Conservation (phyloP, 106 monocot genomes). For the Apostasia shenzhenica region DNA sequence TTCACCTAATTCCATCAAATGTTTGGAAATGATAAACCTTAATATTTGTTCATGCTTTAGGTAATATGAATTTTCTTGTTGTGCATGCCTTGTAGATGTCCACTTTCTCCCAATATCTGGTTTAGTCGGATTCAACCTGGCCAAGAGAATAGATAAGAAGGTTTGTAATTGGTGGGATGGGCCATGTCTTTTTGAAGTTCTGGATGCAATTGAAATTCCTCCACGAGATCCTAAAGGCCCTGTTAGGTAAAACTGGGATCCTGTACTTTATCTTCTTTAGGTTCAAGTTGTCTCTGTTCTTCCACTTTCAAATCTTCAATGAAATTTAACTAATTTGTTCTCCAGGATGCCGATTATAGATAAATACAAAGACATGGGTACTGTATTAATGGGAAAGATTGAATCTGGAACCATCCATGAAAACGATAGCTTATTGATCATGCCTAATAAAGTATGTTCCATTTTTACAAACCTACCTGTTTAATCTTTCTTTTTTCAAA, state of each 20-base stretch:
- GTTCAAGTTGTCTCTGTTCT: background rate
- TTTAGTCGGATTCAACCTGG: slow-evolving; percentile 72
- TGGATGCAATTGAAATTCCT: slow-evolving; percentile 84
- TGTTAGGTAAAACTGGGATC: slow-evolving; percentile 38
- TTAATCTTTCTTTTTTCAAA: background rate
- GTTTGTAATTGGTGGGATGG: slow-evolving; percentile 88
- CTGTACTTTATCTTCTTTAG: background rate
- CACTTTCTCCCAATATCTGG: slow-evolving; percentile 97
- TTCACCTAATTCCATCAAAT: too few relatives aligned
- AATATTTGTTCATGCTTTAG: too few relatives aligned
- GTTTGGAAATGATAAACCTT: too few relatives aligned
- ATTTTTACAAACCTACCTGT: background rate
- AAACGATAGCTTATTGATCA: slow-evolving; percentile 77
- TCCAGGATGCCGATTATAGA: slow-evolving; percentile 96
- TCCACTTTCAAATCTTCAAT: background rate
- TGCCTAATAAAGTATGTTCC: slow-evolving; percentile 82
- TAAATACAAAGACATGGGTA: slow-evolving; percentile 99
- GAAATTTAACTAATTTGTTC: background rate
- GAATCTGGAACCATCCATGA: slow-evolving; percentile 84
- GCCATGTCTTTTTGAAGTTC: slow-evolving; percentile 82
- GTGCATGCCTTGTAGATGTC: slow-evolving; percentile 52
- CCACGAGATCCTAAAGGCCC: slow-evolving; percentile 77
- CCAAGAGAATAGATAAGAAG: slow-evolving; percentile 55
- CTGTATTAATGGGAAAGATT: slow-evolving; percentile 94
- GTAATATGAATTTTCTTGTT: background rate